Evolutionary conservation across 1,284 basidiomycete species (phyloP), one percentile per base, ranked within the genome.

Genomic region (Melanopsichium pennsylvanicum): DNA sequence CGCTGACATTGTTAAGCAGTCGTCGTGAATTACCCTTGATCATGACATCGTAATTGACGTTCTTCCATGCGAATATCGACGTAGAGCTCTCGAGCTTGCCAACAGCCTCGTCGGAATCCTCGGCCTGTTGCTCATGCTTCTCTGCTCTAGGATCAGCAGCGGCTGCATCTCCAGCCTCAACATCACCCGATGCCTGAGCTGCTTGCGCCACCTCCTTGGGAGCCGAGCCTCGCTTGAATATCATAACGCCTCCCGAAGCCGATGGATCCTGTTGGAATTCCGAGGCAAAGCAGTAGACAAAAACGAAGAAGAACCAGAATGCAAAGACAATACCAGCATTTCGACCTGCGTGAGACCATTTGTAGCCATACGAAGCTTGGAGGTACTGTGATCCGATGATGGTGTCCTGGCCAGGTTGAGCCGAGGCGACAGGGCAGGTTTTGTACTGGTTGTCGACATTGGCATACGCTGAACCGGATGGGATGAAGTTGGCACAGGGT

Each of bases 1-100:
- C 76, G 6, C 52, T 63, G 2, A 88, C 91, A 5, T 75, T 43
- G 38, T 70, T 55, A 16, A 78, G 56, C 19, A 78, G 67, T 5
- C 67, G 61, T 9, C 76, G 72, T 6, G 51, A 46, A 9, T 62
- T 44, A 32, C 71, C 75, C 43, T 76, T 73, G 52, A 78, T 59
- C 18, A 49, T 21, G 11, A 78, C 66, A 19, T 70, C 64, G 42
- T 70, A 78, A 50, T 67, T 70, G 37, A 78, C 47, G 34, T 78
- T 25, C 22, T 43, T 38, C 72, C 72, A 78, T 25, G 59, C 62
- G 36, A 78, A 78, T 9, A 71, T 40, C 19, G 70, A 68, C 12
- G 57, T 50, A 15, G 64, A 64, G 3, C 60, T 55, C n/a, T 69
- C 55, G 32, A 78, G 51, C 47, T 57, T 57, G 15, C 49, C 58